Conservation (phyloP, 2,329 filamentous ascomycete genomes). For the Verticillium isaacii region DNA sequence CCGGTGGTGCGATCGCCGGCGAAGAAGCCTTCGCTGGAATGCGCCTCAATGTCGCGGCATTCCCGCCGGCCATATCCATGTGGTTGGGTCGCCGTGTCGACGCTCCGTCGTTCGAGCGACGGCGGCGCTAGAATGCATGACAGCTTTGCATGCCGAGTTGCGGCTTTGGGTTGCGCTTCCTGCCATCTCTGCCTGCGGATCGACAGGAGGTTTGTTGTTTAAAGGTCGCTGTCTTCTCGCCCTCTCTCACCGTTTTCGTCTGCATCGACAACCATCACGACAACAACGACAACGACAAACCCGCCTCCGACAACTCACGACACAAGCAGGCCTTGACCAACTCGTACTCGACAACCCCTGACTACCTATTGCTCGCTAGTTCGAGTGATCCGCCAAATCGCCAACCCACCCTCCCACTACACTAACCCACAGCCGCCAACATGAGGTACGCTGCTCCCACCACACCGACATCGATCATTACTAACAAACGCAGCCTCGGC, state of each 20-base stretch:
- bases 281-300: neutral
- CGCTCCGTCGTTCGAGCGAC: neutral
- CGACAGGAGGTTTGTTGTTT: neutral
- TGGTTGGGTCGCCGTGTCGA: neutral
- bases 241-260: neutral
- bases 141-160: neutral
- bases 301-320: neutral
- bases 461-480: neutral
- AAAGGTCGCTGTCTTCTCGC: neutral
- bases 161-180: neutral
- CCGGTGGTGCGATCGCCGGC: neutral
- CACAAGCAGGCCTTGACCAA: neutral
- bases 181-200: neutral
- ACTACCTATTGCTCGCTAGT: neutral
- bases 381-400: neutral
- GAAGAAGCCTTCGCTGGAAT: conserved; percentile 8
- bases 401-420: neutral
- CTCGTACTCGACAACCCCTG: neutral
- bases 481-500: conserved; percentile 9
- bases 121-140: neutral
- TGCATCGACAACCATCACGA: neutral
- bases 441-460: conserved; percentile 11
- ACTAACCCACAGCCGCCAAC: conserved; percentile 3
- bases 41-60: conserved; percentile 13
- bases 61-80: conserved; percentile 4